These are phyloP conservation scores for Rutstroemia sp. DNA, from an alignment of 2,329 filamentous ascomycete species.

Conservation along the genomic window DNA sequence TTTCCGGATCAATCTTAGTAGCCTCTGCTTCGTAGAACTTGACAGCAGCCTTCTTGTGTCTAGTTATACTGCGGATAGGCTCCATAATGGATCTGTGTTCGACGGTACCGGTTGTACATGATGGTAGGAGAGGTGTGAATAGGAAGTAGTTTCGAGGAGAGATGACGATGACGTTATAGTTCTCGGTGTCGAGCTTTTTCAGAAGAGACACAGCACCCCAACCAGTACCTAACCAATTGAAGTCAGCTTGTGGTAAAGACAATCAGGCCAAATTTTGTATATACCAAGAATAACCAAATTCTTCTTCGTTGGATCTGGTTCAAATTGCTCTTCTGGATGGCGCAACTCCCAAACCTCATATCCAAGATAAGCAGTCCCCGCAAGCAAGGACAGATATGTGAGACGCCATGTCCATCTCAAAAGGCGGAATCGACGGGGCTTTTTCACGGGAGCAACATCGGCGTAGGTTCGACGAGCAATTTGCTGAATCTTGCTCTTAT, in stretches of 20 bases:
- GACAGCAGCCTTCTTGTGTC: slow-evolving; percentile 87
- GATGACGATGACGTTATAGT: slow-evolving; percentile 98
- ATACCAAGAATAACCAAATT: slow-evolving; percentile 91
- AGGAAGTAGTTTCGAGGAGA: slow-evolving; percentile 99
- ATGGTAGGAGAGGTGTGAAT: slow-evolving; percentile 94
- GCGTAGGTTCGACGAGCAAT: slow-evolving; percentile 38
- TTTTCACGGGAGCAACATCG: slow-evolving; percentile 35
- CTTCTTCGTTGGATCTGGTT: slow-evolving; percentile 85
- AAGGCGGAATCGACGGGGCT: slow-evolving; percentile 54
- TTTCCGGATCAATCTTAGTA: slow-evolving; percentile 88
- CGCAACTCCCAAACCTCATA: slow-evolving; percentile 80
- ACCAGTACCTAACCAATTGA: slow-evolving; percentile 63
- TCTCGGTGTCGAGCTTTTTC: slow-evolving; percentile 97
- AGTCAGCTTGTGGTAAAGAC: slow-evolving; percentile 4
- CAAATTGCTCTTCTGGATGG: slow-evolving; percentile 71
- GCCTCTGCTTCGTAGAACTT: slow-evolving; percentile 98
- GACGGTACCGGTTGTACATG: slow-evolving; percentile 93
- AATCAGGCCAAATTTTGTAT: slow-evolving; percentile 13
- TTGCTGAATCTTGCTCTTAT: slow-evolving; percentile 29
- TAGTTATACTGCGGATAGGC: slow-evolving; percentile 89
- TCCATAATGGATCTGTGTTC: slow-evolving; percentile 99
- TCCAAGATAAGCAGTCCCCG: slow-evolving; percentile 60
- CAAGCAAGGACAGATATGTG: slow-evolving; percentile 68
- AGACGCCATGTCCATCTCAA: slow-evolving; percentile 79
- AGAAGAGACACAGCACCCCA: slow-evolving; percentile 95